Base-by-base conservation (phyloP, 106 monocot genomes). In the Dendrobium chrysotoxum region DNA sequence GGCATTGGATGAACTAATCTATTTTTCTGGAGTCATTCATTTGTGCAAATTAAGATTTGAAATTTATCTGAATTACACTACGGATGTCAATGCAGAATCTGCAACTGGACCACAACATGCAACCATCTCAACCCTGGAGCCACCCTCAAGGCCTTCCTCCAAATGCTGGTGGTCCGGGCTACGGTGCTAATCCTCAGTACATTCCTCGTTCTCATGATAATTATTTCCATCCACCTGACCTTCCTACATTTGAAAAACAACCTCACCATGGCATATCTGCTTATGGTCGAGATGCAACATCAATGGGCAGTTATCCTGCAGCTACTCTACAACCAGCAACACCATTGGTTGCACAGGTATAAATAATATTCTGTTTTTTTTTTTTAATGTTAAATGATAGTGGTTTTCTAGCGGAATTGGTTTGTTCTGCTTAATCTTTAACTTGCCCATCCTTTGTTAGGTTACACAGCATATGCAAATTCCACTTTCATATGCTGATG, bases 401-500 rank as follows among this genome's bases (percentile, higher is more conserved):
- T 0, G 44, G 44, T 9, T 44, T 44, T 44, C 5, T 7, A 44
- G 44, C 44, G 44, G 44, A 44, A 6, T 44, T 44, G 44, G 44
- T 44, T 44, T 44, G 6, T 44, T 7, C 44, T 44, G 9, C 44
- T 44, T 44, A 44, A 7, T 44, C 44, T 44, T 61, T 93, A 94
- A 86, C 82, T 92, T 78, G 96, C 93, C 65, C 93, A 87, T 96
- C 71, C 91, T 72, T 45, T 75, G 77, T 61, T 65, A 96, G 94
- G 86, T 94, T 28, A 94, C 96, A 28, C 94, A 97, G 35, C 88
- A 85, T 39, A 94, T 97, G 90, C 96, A 97, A 79, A 85, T 97
- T 80, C 94, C 94, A 41, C 96, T 97, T 45, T 88, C 94, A 0
- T 94, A 90, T 81, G 96, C 94, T 50, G 96, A 97, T 86, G 94